Base-by-base conservation (phyloP, 2,329 filamentous ascomycete species). In the Fusarium odoratissimum region DNA sequence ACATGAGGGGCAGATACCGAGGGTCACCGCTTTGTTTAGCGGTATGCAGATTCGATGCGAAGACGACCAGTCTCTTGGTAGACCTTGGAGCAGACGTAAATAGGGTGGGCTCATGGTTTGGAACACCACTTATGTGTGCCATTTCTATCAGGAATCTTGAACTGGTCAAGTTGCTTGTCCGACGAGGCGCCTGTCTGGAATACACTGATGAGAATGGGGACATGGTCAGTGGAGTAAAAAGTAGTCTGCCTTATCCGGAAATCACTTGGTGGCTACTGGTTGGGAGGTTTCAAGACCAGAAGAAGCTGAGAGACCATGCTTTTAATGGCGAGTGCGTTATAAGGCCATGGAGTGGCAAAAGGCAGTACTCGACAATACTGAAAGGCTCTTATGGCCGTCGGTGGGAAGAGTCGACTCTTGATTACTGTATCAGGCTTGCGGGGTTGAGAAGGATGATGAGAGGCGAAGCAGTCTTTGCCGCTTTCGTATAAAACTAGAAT, bases 241-340 rank as follows among this genome's bases (percentile, higher is more conserved):
- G n/a, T 6, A 58, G 60, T 9, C 37, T 58, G 9, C 46, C 41
- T 3, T 35, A 59, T 11, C 46, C 64, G 2, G 8, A 40, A 1
- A 23, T 69, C 11, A 69, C 41, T 4, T 28, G 7, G 8, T 71
- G 60, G 68, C 10, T 68, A 7, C 42, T 69, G 1, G 56, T 61
- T 48, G 57, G 38, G 2, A 46, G 68, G 5, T 68, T 31, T 7
- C 60, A 59, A 10, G 60, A 71, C 31, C 60, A 71, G 17, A 25
- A 19, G 2, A 44, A 23, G 21, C 8, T 71, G 6, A 4, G 3
- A 14, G 58, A 61, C 0, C 16, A 11, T 13, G 5, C 25, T 0
- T 45, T 16, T 0, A 23, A 49, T 41, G 8, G n/a, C 4, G 35
- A 37, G 0, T 19, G 42, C 31, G 6, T 5, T 4, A 5, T 38